A percentile compares a stretch with the other conserved stretches of the same genome.
phyloP scores from a whole-genome alignment of 1,284 basidiomycete genomes.

The Melampsora americana region DNA sequence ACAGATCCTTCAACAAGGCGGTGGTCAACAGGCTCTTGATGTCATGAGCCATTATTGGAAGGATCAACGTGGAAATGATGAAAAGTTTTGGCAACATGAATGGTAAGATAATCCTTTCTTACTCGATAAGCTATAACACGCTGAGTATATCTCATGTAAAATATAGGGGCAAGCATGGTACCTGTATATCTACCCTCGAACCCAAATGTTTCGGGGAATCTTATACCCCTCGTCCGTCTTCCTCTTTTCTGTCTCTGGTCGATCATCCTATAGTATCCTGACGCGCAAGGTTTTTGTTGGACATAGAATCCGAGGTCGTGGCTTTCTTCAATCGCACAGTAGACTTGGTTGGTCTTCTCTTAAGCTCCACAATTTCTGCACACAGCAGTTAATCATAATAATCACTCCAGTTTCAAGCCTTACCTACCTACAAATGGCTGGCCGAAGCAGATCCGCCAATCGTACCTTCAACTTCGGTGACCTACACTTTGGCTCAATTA shows the following conservation, averaged over 20 bases:
- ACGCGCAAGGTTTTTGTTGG: neutral
- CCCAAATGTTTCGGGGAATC: conserved; percentile 57
- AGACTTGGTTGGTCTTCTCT: conserved; percentile 15
- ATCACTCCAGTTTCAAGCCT: conserved; percentile 55
- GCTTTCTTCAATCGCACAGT: conserved; percentile 36
- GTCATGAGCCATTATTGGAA: conserved; percentile 63
- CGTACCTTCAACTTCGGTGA: conserved; percentile 62
- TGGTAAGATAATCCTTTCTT: conserved; percentile 28
- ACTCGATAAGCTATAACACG: neutral
- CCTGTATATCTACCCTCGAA: conserved; percentile 65
- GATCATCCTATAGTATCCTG: neutral
- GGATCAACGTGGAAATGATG: conserved; percentile 51
- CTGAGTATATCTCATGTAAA: neutral
- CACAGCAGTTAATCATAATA: too few species aligned
- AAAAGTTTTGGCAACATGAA: conserved; percentile 53
- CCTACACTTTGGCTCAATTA: conserved; percentile 63
- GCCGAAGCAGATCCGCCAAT: conserved; percentile 63
- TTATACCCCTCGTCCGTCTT: conserved; percentile 32
- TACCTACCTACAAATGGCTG: conserved; percentile 72
- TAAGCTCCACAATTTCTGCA: neutral
- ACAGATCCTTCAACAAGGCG: conserved; percentile 62
- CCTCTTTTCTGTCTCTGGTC: neutral
- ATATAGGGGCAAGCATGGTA: conserved; percentile 61
- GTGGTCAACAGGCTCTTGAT: conserved; percentile 61
- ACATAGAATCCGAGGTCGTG: conserved; percentile 31